A percentile compares a stretch with the other conserved stretches of the same genome.
These are phyloP conservation scores for Boletus holoroseus DNA, from an alignment of 1,284 basidiomycete species.

Conservation along the genomic window DNA sequence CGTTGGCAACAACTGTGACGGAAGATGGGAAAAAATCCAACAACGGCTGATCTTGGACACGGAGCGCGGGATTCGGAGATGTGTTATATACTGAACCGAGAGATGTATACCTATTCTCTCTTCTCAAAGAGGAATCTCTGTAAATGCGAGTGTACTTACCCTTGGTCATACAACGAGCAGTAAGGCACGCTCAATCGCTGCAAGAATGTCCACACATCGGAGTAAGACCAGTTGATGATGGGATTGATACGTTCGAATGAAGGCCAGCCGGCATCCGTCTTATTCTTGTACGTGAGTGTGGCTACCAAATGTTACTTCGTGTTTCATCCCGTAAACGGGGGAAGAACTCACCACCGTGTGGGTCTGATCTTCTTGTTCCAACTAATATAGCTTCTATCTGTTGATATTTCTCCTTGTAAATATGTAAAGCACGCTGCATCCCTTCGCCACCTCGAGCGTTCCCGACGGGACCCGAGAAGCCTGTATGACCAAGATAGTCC, in stretches of 20 bases:
- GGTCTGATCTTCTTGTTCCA: constrained; percentile 84
- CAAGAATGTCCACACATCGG: constrained; percentile 87
- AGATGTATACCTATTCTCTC: constrained; percentile 78
- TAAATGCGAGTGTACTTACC: constrained; percentile 45
- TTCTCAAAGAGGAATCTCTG: neutral
- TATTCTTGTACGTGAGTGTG: constrained; percentile 64
- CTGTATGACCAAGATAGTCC: neutral
- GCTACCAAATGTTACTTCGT: constrained; percentile 36
- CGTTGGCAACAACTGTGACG: constrained; percentile 19
- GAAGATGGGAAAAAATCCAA: constrained; percentile 16
- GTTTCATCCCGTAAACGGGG: neutral
- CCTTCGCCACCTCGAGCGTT: constrained; percentile 62
- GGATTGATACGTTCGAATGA: constrained; percentile 89
- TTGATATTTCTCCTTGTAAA: constrained; percentile 66
- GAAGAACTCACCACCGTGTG: constrained; percentile 75
- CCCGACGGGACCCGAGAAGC: constrained; percentile 34
- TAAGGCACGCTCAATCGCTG: constrained; percentile 74
- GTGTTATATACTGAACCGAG: constrained; percentile 95
- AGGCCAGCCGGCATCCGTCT: constrained; percentile 88
- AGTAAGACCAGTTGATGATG: constrained; percentile 92
- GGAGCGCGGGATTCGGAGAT: constrained; percentile 82
- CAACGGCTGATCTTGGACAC: constrained; percentile 32
- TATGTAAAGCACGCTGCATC: constrained; percentile 77
- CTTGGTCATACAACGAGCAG: constrained; percentile 86
- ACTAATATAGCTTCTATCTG: constrained; percentile 79